Evolutionary conservation across 2,329 filamentous ascomycete genomes (phyloP), one percentile per base, ranked within the genome.

Genomic region (Penicillium hordei): DNA sequence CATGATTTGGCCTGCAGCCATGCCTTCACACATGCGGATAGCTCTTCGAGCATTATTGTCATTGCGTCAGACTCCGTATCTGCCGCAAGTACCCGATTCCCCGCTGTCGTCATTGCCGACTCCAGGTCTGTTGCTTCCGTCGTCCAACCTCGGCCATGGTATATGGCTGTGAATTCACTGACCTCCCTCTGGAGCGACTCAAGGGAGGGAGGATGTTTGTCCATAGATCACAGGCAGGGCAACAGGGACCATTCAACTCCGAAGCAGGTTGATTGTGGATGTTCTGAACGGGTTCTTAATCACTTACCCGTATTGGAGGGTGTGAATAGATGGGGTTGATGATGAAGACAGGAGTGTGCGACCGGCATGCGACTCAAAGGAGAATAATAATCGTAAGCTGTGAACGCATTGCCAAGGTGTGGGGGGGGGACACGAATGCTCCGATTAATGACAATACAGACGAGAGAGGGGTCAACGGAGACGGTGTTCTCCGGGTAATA

Each of bases 371-470:
- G 27, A 46, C 52, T 55, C 19, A 19, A 31, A 29, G 17, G 51
- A 19, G 36, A 27, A 36, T 25, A 48, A 39, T 17, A 31, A 46
- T 34, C 33, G 34, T 19, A n/a, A 48, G 25, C 33, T 4, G 17
- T 21, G 39, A 56, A 38, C 31, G n/a, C 53, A 56, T 56, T 52
- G 53, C 39, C 53, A 43, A 56, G 53, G 33, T 52, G 52, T 23
- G 21, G 44, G 17, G 31, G 44, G 27, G 29, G 17, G 23, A 50
- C 38, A 29, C n/a, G n/a, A 39, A 48, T n/a, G 29, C 31, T 19
- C 49, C 13, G 27, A 19, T 40, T 48, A 48, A 53, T 53, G 42
- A 53, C 51, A 53, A 53, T 48, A 52, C 49, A 29, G 15, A 49
- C 23, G 31, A 46, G 36, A 33, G 52, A 55, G 52, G 52, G 52